A percentile compares a stretch with the other conserved stretches of the same genome.
Conservation (phyloP, 768 basidiomycete genomes). For the Leucocoprinus birnbaumii region DNA sequence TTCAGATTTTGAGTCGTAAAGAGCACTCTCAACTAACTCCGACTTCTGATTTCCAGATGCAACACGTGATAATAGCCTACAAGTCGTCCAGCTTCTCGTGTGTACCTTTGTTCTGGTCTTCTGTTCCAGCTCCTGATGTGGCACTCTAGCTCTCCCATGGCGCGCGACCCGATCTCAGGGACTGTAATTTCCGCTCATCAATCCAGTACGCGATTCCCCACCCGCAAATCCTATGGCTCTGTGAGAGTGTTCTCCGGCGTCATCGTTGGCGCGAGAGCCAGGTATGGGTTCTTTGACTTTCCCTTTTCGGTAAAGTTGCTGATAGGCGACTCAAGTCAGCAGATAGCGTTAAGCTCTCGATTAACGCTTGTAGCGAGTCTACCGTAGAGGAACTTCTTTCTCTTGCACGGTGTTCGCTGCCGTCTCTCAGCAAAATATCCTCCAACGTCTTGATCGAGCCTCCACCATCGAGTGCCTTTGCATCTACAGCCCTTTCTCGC, state of each 20-base stretch:
- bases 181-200: constrained; percentile 69
- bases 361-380: constrained; percentile 9
- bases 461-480: constrained; percentile 40
- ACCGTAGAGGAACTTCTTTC: constrained; percentile 32
- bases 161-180: constrained; percentile 71
- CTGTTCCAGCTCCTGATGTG: constrained; percentile 5
- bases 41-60: constrained; percentile 48
- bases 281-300: constrained; percentile 33
- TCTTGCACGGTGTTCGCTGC: constrained; percentile 35
- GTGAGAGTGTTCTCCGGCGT: constrained; percentile 61
- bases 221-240: constrained; percentile 64
- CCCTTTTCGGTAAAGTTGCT: constrained; percentile 10
- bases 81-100: constrained; percentile 68
- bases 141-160: constrained; percentile 57
- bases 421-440: constrained; percentile 8
- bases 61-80: constrained; percentile 65
- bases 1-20: neutral
- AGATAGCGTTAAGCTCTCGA: constrained; percentile 31
- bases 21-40: constrained; percentile 13
- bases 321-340: constrained; percentile 29
- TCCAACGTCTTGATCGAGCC: constrained; percentile 35
- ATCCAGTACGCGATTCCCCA: constrained; percentile 67
- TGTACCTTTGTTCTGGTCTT: constrained; percentile 20
- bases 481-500: constrained; percentile 35
- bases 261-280: constrained; percentile 58